These are phyloP conservation scores for Aspergillus sp. DNA, from an alignment of 2,329 filamentous ascomycete genomes.

Conservation along the genomic window DNA sequence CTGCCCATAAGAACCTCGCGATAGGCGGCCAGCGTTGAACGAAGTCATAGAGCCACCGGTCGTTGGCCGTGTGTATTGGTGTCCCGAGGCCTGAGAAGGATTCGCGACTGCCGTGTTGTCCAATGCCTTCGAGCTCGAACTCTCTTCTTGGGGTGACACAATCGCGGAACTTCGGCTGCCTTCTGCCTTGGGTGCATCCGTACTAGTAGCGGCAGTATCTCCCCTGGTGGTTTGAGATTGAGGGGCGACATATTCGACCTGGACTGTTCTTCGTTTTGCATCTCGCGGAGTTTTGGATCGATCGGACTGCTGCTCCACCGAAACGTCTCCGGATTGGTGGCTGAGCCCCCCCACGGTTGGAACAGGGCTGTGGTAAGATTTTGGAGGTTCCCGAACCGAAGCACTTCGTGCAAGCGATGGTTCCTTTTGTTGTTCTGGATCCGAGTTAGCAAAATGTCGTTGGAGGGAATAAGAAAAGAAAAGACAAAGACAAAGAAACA, in stretches of 20 bases:
- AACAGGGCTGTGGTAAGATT: conserved; percentile 47
- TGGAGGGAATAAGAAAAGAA: not conserved
- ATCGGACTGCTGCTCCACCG: conserved; percentile 54
- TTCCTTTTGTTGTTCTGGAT: conserved; percentile 48
- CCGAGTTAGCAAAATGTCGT: not conserved
- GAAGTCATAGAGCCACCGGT: conserved; percentile 77
- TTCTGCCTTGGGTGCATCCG: not conserved
- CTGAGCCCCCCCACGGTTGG: conserved; percentile 52
- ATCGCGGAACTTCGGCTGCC: too few relatives aligned
- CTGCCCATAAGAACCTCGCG: conserved; percentile 75
- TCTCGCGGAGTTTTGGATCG: conserved; percentile 64
- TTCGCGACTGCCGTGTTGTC: conserved; percentile 17
- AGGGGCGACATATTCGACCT: conserved; percentile 95
- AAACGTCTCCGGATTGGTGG: conserved; percentile 67
- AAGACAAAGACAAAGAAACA: conserved; percentile 13
- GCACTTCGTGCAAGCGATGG: conserved; percentile 70
- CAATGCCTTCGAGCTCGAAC: not conserved
- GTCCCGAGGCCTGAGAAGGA: conserved; percentile 36
- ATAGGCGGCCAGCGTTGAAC: conserved; percentile 51
- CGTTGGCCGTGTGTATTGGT: conserved; percentile 54
- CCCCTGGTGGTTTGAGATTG: conserved; percentile 76
- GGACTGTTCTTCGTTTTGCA: conserved; percentile 85
- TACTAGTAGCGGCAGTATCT: conserved; percentile 25
- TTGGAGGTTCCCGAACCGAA: conserved; percentile 81
- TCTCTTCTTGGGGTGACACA: too few relatives aligned